Base-by-base conservation (phyloP, 495 filamentous ascomycete species). In the Thozetella sp. region DNA sequence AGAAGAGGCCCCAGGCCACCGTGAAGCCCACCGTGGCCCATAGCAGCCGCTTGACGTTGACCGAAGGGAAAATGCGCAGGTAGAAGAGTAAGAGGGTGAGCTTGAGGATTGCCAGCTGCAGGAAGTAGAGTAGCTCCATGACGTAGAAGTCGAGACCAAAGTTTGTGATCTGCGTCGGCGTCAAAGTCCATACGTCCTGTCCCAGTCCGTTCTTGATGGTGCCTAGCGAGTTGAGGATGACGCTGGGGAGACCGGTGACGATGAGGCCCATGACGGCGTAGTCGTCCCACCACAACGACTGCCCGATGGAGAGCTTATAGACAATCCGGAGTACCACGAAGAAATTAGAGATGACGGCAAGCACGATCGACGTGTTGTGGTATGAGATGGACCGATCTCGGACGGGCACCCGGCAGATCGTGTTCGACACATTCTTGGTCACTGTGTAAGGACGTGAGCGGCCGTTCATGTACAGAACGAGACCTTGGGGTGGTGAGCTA, bases 51-150 rank as follows among this genome's bases (percentile, higher is more conserved):
- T 55, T 52, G 1, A 61, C 57, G 1, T 23, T 15, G 19, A 50
- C 19, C 25, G 59, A 40, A n/a, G 59, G 57, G 55, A 73, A 73
- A 48, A 73, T 69, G 48, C 68, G 68, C 1, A 65, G 43, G 76
- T 67, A 71, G 60, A 82, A 80, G 25, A 80, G 75, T 23, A 81
- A 20, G 30, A 70, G 69, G 17, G 74, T 73, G n/a, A 79, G 66
- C 48, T 80, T 80, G n/a, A 73, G 66, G n/a, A 75, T 22, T 37
- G 62, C 61, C 22, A 70, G 58, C 30, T 70, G 34, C 22, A 62
- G 19, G 26, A 71, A 62, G 59, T 76, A 74, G 48, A 75, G 46
- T 50, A 68, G 22, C 53, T 66, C 56, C 30, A 68, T 59, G 30
- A 55, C 46, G 46, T 58, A 65, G 22, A 67, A 67, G 19, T 55